phyloP scores from a whole-genome alignment of 2,329 filamentous ascomycete genomes.

The Amauroascus verrucosus region DNA sequence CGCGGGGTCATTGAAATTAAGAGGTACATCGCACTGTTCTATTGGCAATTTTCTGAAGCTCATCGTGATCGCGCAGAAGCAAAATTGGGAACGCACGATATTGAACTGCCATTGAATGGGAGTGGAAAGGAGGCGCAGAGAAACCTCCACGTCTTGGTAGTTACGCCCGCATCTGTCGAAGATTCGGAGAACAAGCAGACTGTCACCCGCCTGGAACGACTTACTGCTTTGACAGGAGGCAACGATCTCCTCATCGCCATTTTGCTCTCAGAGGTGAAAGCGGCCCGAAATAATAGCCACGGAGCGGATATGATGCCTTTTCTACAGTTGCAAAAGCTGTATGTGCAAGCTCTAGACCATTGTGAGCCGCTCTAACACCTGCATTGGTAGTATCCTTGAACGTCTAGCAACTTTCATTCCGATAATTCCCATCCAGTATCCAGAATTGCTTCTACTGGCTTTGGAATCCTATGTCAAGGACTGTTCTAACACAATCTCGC shows the following conservation, averaged over 20 bases:
- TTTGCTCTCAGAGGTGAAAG: conserved; percentile 18
- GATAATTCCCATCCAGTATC: conserved; percentile 27
- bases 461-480: conserved; percentile 28
- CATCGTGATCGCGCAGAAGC: conserved; percentile 15
- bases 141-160: conserved; percentile 18
- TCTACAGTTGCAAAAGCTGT: conserved; percentile 23
- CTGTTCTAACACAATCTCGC: conserved; percentile 23
- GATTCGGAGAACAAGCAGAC: conserved; percentile 16
- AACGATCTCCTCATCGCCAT: conserved; percentile 18
- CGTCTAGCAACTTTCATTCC: conserved; percentile 18
- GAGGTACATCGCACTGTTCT: conserved; percentile 17
- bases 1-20: conserved; percentile 8
- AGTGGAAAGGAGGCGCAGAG: background rate
- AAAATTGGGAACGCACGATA: conserved; percentile 17
- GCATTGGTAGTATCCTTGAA: conserved; percentile 18
- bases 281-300: conserved; percentile 14
- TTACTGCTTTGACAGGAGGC: conserved; percentile 9
- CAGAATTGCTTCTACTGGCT: conserved; percentile 17
- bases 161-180: conserved; percentile 18
- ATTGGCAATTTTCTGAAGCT: background rate
- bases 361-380: background rate
- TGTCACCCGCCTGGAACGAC: conserved; percentile 15
- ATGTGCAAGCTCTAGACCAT: background rate
- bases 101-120: conserved; percentile 15
- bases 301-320: conserved; percentile 19